Conservation (phyloP, 345 rosid genomes). For the Hypericum perforatum region DNA sequence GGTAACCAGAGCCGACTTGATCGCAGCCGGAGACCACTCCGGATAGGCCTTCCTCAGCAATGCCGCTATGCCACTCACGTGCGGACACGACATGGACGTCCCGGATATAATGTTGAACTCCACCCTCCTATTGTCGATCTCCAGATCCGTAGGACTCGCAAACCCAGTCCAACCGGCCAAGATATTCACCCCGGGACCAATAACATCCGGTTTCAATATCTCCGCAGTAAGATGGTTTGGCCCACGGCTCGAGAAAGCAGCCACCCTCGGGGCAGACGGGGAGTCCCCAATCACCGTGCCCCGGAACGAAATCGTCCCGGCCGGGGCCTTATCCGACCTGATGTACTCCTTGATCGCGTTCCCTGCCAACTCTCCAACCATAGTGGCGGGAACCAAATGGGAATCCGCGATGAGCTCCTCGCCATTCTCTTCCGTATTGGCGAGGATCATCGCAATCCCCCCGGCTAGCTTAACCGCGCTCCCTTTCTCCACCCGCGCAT, state of each 20-base stretch:
- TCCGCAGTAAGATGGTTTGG: slow-evolving; percentile 20
- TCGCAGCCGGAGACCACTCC: slow-evolving; percentile 18
- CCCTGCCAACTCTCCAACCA: slow-evolving; percentile 18
- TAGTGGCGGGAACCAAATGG: slow-evolving; percentile 24
- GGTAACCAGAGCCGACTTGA: slow-evolving; percentile 19
- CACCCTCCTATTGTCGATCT: slow-evolving; percentile 25
- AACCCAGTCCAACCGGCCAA: slow-evolving; percentile 24
- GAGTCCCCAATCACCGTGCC: slow-evolving; percentile 20
- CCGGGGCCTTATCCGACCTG: slow-evolving; percentile 11
- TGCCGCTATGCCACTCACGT: slow-evolving; percentile 22
- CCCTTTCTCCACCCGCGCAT: slow-evolving; percentile 26
- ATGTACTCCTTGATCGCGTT: slow-evolving; percentile 13
- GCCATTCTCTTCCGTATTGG: slow-evolving; percentile 17
- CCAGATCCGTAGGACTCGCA: slow-evolving; percentile 16
- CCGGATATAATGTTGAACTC: slow-evolving; percentile 23
- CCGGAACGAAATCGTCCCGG: slow-evolving; percentile 19
- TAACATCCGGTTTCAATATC: slow-evolving; percentile 24
- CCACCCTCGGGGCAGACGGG: slow-evolving; percentile 21
- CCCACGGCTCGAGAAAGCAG: slow-evolving; percentile 24
- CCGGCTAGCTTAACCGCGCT: slow-evolving; percentile 22
- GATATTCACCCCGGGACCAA: slow-evolving; percentile 23
- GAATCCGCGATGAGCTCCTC: slow-evolving; percentile 28
- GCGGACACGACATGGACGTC: slow-evolving; percentile 23
- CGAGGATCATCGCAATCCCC: slow-evolving; percentile 23
- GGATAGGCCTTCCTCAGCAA: slow-evolving; percentile 18